These are phyloP conservation scores for Pyricularia grisea DNA, from an alignment of 2,329 filamentous ascomycete genomes.

Conservation along the genomic window DNA sequence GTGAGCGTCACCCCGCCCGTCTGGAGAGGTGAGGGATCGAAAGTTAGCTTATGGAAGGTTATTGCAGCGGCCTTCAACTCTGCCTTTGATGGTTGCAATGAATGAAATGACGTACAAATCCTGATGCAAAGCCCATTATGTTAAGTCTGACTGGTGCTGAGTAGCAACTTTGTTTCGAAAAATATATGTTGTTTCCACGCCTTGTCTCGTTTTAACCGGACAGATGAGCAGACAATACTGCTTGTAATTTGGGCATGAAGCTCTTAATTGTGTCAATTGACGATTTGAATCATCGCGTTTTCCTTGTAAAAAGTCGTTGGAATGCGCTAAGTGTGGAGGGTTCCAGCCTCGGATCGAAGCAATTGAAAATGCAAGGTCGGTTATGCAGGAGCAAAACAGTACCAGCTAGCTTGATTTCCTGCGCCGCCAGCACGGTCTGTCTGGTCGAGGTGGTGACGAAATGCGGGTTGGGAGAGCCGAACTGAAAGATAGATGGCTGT, in stretches of 20 bases:
- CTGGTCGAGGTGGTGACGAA: slow-evolving; percentile 6
- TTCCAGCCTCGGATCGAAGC: not conserved
- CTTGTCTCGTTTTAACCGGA: not conserved
- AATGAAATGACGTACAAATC: slow-evolving; percentile 53
- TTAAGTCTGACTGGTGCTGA: slow-evolving; percentile 10
- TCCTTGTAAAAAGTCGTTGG: not conserved
- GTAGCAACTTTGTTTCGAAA: not conserved
- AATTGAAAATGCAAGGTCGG: not conserved
- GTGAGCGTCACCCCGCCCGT: slow-evolving; percentile 69
- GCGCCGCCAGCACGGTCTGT: not conserved
- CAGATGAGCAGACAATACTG: not conserved
- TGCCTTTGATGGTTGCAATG: too few relatives aligned
- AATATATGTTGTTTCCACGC: not conserved
- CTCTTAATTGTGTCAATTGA: not conserved
- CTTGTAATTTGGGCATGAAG: not conserved
- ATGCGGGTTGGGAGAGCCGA: not conserved
- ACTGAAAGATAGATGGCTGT: not conserved
- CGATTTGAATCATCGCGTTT: not conserved
- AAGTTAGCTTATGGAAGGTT: not conserved
- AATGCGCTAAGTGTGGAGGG: not conserved
- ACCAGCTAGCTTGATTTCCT: too few relatives aligned
- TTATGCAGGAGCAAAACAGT: not conserved
- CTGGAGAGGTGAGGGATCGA: slow-evolving; percentile 28
- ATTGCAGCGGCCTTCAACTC: not conserved
- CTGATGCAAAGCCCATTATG: slow-evolving; percentile 63